Evolutionary conservation across 306 rosid species (phyloP).

Genomic region (Vicia villosa): DNA sequence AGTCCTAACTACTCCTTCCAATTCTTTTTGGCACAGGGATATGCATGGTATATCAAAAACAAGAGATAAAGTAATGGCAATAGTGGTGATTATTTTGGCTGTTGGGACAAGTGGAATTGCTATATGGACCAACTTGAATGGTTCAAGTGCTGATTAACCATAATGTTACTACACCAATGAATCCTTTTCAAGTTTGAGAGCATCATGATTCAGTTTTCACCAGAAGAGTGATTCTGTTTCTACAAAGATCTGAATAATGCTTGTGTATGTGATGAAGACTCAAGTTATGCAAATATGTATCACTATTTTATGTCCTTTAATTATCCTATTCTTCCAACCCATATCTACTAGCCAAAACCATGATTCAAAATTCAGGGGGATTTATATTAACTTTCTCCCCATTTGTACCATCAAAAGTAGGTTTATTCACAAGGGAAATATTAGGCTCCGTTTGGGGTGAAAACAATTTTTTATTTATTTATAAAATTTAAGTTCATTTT

Average conservation of each 20-base stretch:
- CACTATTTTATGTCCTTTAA: not conserved
- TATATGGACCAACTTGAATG: slow-evolving; percentile 48
- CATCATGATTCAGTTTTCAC: not conserved
- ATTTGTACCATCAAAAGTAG: too few relatives aligned
- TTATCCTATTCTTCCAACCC: not conserved
- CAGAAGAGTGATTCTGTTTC: slow-evolving; percentile 1
- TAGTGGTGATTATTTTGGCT: slow-evolving; percentile 39
- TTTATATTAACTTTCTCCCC: too few relatives aligned
- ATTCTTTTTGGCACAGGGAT: slow-evolving; percentile 32
- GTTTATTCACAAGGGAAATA: too few relatives aligned
- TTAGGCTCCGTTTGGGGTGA: too few relatives aligned
- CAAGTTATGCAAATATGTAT: not conserved
- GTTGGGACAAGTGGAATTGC: slow-evolving; percentile 46
- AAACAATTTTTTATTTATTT: too few relatives aligned
- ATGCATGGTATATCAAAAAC: slow-evolving; percentile 38
- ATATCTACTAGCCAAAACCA: too few relatives aligned
- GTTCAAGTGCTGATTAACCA: not conserved
- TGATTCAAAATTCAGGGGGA: too few relatives aligned
- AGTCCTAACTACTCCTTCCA: not conserved
- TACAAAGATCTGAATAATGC: not conserved
- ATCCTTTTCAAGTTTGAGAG: slow-evolving; percentile 6
- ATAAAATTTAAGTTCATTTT: too few relatives aligned
- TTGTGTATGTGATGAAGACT: not conserved
- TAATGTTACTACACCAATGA: not conserved
- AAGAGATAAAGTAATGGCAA: slow-evolving; percentile 45